These are phyloP conservation scores for Hyaloperonospora arabidopsidis DNA, from an alignment of 352 stramenopile genomes.

Conservation along the genomic window DNA sequence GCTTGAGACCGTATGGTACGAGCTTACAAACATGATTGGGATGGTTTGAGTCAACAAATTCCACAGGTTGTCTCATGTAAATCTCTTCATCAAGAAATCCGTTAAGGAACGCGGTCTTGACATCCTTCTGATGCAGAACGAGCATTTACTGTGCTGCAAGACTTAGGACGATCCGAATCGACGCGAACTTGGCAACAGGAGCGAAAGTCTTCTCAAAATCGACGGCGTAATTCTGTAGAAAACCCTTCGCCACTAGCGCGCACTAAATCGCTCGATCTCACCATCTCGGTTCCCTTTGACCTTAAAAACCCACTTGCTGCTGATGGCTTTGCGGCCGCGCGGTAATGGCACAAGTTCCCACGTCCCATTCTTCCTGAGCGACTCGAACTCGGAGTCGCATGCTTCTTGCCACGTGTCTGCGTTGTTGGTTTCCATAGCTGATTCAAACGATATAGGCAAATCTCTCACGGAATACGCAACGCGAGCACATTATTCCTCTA, in stretches of 20 bases:
- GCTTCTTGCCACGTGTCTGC: constrained; percentile 4
- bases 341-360: constrained; percentile 7
- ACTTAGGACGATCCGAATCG: background rate
- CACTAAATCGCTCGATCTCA: no score
- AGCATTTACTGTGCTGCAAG: background rate
- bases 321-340: background rate
- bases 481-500: background rate
- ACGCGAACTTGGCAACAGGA: no score
- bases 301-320: constrained; percentile 10
- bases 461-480: constrained; percentile 1
- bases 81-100: background rate
- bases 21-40: background rate
- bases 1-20: background rate
- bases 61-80: background rate
- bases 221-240: background rate
- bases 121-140: background rate
- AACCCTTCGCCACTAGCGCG: background rate
- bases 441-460: background rate
- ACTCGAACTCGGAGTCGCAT: constrained; percentile 8
- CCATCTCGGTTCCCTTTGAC: constrained; percentile 12
- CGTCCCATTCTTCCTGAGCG: constrained; percentile 12
- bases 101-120: background rate
- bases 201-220: no score
- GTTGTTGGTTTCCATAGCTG: background rate
- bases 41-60: no score